Percentiles rank a stretch among this genome's conserved stretches.
phyloP scores from a whole-genome alignment of 2,329 filamentous ascomycete genomes.

The Epichloe brachyelytri region DNA sequence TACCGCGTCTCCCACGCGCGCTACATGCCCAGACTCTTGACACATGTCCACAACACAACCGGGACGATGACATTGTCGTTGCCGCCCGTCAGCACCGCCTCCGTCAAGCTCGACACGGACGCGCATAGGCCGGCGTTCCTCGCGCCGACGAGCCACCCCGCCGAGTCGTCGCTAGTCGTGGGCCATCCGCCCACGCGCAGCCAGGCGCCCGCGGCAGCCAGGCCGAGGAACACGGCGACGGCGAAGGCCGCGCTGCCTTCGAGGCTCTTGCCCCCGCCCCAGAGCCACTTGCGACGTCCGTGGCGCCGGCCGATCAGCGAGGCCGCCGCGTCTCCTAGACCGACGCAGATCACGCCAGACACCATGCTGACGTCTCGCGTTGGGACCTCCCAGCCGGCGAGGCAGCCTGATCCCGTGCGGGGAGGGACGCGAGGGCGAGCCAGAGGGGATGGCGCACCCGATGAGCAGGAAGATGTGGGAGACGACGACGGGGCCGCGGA shows the following conservation, averaged over 20 bases:
- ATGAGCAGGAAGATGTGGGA: constrained; percentile 93
- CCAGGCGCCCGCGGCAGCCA: constrained; percentile 61
- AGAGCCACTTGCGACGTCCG: constrained; percentile 83
- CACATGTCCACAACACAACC: constrained; percentile 81
- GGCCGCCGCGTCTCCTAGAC: constrained; percentile 87
- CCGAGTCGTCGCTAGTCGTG: constrained; percentile 30
- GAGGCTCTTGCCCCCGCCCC: constrained; percentile 91
- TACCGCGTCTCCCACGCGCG: no score
- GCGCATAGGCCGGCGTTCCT: constrained; percentile 64
- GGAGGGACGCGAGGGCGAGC: constrained; percentile 65
- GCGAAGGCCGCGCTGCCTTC: constrained; percentile 80
- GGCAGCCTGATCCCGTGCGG: constrained; percentile 40
- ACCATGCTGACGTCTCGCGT: constrained; percentile 78
- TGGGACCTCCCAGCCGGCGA: constrained; percentile 62
- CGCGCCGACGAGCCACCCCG: constrained; percentile 21
- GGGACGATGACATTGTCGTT: constrained; percentile 98
- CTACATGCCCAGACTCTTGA: constrained; percentile 58
- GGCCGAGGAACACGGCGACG: constrained; percentile 60
- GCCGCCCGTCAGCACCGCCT: constrained; percentile 88
- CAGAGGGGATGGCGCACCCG: constrained; percentile 87
- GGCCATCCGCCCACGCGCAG: constrained; percentile 66
- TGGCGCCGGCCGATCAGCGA: constrained; percentile 79
- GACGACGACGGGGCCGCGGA: constrained; percentile 86
- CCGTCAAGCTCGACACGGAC: constrained; percentile 73
- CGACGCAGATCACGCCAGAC: constrained; percentile 84